These are phyloP conservation scores for Paralagenidium karlingii DNA, from an alignment of 352 stramenopile genomes.

Conservation along the genomic window DNA sequence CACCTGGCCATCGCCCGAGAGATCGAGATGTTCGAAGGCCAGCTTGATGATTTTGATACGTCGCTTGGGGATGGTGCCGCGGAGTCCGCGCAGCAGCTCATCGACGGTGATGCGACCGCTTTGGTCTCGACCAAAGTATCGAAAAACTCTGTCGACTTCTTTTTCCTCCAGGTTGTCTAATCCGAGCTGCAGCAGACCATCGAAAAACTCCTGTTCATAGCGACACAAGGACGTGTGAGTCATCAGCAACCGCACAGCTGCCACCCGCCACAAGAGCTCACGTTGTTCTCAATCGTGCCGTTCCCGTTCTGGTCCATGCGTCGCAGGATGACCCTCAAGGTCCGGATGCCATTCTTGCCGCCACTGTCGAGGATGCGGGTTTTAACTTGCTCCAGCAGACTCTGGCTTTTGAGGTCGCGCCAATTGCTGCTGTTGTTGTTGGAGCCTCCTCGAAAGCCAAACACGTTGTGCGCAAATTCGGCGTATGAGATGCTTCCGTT, in stretches of 20 bases:
- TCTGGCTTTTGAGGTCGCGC: conserved; percentile 6
- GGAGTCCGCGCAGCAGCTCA: conserved; percentile 81
- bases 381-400: conserved; percentile 29
- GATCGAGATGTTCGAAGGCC: conserved; percentile 67
- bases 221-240: background rate
- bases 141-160: conserved; percentile 44
- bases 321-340: conserved; percentile 42
- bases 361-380: conserved; percentile 39
- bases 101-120: conserved; percentile 78
- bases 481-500: conserved; percentile 62
- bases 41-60: conserved; percentile 74
- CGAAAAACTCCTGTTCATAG: conserved; percentile 34
- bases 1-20: conserved; percentile 38
- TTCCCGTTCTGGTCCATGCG: conserved; percentile 78
- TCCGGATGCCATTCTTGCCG: conserved; percentile 65
- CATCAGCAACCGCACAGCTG: background rate
- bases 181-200: conserved; percentile 34
- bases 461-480: conserved; percentile 47
- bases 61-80: conserved; percentile 61
- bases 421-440: background rate
- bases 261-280: conserved; percentile 3
- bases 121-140: conserved; percentile 67
- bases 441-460: conserved; percentile 12
- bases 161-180: conserved; percentile 14
- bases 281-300: conserved; percentile 48